A percentile compares a stretch with the other conserved stretches of the same genome.
phyloP scores from a whole-genome alignment of 352 stramenopile genomes.

The Pythium angustatum region DNA sequence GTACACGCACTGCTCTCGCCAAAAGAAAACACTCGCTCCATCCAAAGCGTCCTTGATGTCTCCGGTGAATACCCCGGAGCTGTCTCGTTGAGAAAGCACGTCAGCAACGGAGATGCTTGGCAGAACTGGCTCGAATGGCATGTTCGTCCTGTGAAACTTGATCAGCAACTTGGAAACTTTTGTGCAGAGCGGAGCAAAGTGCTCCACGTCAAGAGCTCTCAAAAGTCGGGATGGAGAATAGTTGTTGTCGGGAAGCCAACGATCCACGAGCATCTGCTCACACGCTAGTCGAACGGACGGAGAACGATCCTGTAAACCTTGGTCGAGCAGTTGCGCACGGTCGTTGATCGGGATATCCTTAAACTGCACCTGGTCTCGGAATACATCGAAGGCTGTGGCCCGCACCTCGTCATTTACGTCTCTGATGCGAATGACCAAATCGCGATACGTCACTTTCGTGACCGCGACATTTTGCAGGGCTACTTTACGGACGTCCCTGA shows the following conservation, averaged over 20 bases:
- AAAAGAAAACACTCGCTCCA: conserved; percentile 71
- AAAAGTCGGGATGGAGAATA: conserved; percentile 56
- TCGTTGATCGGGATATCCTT: conserved; percentile 66
- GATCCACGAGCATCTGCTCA: conserved; percentile 69
- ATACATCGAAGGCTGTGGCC: conserved; percentile 52
- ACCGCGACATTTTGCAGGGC: conserved; percentile 55
- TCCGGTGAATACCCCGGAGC: conserved; percentile 28
- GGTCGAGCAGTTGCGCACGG: conserved; percentile 68
- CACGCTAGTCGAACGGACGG: conserved; percentile 50
- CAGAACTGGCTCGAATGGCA: conserved; percentile 17
- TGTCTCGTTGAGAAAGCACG: conserved; percentile 22
- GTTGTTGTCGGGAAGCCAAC: conserved; percentile 62
- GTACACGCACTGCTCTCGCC: conserved; percentile 77
- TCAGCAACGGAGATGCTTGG: conserved; percentile 14
- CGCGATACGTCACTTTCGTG: conserved; percentile 41
- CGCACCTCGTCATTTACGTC: conserved; percentile 73
- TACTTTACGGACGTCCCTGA: conserved; percentile 71
- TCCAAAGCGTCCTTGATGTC: conserved; percentile 21
- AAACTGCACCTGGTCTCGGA: conserved; percentile 46
- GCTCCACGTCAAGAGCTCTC: conserved; percentile 64
- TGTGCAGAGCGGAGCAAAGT: conserved; percentile 50
- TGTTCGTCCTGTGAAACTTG: conserved; percentile 30
- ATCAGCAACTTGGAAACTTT: conserved; percentile 55
- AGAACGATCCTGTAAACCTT: conserved; percentile 72
- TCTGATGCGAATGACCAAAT: conserved; percentile 76